A percentile compares a stretch with the other conserved stretches of the same genome.
Evolutionary conservation across 1,284 basidiomycete genomes (phyloP).

Genomic region (Puccinia horiana): DNA sequence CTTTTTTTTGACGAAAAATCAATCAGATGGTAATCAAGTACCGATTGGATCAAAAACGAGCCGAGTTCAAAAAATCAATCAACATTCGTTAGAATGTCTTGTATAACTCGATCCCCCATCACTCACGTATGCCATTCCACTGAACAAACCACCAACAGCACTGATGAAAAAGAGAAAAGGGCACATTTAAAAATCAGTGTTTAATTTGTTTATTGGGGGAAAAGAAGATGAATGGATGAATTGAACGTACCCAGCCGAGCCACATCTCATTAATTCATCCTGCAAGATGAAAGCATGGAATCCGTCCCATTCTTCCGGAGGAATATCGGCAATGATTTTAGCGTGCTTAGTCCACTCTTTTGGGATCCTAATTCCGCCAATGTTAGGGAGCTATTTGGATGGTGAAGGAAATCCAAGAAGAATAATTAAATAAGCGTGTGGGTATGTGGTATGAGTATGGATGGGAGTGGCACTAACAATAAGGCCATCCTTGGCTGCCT

Average conservation of each 20-base stretch:
- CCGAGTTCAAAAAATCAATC: neutral
- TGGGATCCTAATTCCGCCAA: slow-evolving; percentile 40
- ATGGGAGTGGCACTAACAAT: slow-evolving; percentile 41
- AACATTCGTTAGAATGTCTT: neutral
- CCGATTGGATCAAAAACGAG: neutral
- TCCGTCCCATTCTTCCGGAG: slow-evolving; percentile 47
- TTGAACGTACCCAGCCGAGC: slow-evolving; percentile 48
- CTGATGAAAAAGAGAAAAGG: slow-evolving; percentile 1
- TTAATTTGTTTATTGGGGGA: neutral
- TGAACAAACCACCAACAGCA: slow-evolving; percentile 43
- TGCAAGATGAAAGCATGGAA: slow-evolving; percentile 51
- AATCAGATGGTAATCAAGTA: neutral
- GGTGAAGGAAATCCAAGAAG: neutral
- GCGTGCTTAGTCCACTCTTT: slow-evolving; percentile 47
- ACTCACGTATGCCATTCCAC: slow-evolving; percentile 44
- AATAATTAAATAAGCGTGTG: slow-evolving; percentile 36
- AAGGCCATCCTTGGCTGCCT: slow-evolving; percentile 47
- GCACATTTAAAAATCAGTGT: neutral
- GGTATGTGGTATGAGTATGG: slow-evolving; percentile 50
- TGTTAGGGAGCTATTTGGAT: slow-evolving; percentile 30
- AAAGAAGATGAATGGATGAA: neutral
- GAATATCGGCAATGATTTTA: slow-evolving; percentile 48
- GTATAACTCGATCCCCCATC: neutral
- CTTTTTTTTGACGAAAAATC: neutral
- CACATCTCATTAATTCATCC: slow-evolving; percentile 47